Evolutionary conservation across 176 grass and related monocot genomes (phyloP).

Genomic region (Musa schizocarpa): DNA sequence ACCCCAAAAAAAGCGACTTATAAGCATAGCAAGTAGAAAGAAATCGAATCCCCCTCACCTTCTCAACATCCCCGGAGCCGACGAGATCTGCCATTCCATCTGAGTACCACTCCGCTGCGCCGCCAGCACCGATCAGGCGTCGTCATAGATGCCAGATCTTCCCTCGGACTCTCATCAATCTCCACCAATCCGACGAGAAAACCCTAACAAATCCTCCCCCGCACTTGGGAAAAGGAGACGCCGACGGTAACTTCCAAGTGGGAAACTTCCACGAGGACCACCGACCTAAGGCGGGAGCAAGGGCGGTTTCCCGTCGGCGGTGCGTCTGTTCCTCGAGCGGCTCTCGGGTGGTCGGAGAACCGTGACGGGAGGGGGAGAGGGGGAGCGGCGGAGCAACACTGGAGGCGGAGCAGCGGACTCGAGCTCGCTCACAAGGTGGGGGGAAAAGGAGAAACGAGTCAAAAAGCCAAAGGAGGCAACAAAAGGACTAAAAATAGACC

Average conservation of each 20-base stretch:
- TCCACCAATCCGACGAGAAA: background rate
- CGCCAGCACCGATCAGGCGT: background rate
- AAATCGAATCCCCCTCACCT: background rate
- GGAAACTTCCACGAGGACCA: background rate
- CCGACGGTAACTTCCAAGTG: background rate
- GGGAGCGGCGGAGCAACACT: too few species aligned
- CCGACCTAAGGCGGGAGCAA: background rate
- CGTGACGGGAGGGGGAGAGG: too few species aligned
- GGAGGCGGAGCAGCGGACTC: slow-evolving; percentile 1
- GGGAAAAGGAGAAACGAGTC: background rate
- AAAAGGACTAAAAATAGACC: too few species aligned
- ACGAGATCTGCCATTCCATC: slow-evolving; percentile 14
- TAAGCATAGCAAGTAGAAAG: background rate
- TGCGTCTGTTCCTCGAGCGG: background rate
- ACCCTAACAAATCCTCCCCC: background rate
- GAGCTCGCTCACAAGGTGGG: background rate
- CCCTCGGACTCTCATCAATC: slow-evolving; percentile 6
- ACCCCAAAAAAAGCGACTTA: background rate
- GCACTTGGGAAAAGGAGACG: background rate
- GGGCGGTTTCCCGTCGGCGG: background rate
- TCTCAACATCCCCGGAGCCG: slow-evolving; percentile 8
- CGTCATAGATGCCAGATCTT: slow-evolving; percentile 15
- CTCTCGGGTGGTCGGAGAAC: background rate
- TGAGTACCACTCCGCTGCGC: slow-evolving; percentile 2
- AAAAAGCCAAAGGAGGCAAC: background rate